These are phyloP conservation scores for Serendipita sp. DNA, from an alignment of 768 basidiomycete genomes.

Conservation along the genomic window DNA sequence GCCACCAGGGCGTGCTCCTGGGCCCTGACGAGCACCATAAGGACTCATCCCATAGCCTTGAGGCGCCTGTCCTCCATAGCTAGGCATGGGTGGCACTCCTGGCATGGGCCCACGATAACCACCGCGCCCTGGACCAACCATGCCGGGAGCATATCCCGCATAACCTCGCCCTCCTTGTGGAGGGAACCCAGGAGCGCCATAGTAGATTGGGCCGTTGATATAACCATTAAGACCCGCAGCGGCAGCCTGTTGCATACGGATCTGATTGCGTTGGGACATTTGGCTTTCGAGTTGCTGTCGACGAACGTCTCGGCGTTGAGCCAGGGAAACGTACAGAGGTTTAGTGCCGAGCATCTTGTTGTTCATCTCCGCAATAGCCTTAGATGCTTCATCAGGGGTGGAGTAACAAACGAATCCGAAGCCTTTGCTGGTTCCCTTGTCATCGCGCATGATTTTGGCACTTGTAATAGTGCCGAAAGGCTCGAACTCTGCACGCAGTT, in stretches of 20 bases:
- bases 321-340: constrained; percentile 95
- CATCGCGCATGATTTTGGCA: constrained; percentile 98
- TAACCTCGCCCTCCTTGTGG: constrained; percentile 62
- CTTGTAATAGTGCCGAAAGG: constrained; percentile 94
- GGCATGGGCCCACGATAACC: constrained; percentile 4
- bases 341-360: constrained; percentile 99
- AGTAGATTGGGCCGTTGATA: constrained; percentile 77
- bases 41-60: constrained; percentile 5
- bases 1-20: constrained; percentile 40
- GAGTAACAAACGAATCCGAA: constrained; percentile 99
- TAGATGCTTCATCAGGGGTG: constrained; percentile 94
- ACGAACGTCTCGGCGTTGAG: constrained; percentile 95
- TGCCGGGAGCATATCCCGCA: constrained; percentile 59
- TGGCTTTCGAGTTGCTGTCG: constrained; percentile 97
- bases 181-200: constrained; percentile 62
- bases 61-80: constrained; percentile 11
- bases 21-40: constrained; percentile 52
- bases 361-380: constrained; percentile 99
- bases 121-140: constrained; percentile 47
- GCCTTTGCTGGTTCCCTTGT: constrained; percentile 81
- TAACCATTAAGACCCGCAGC: constrained; percentile 71
- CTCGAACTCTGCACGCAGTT: constrained; percentile 90
- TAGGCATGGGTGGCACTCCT: background rate
- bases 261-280: constrained; percentile 95
- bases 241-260: constrained; percentile 89